Base-by-base conservation (phyloP, 2,329 filamentous ascomycete species). In the Xylaria hypoxylon region DNA sequence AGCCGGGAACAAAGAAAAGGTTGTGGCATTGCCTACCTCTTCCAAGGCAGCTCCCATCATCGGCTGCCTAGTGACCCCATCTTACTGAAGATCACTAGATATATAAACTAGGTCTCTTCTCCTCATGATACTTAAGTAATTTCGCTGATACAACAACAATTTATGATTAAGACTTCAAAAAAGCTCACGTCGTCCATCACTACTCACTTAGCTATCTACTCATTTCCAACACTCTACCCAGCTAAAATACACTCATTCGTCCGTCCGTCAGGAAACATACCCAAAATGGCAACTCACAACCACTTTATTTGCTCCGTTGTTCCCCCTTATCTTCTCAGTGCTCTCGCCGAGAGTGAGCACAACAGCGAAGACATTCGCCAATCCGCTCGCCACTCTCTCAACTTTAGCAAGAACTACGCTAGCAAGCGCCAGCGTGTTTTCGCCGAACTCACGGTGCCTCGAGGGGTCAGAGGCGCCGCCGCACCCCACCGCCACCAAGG, bases 271-370 rank as follows among this genome's bases (percentile, higher is more conserved):
- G 10, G 10, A 19, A 51, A 62, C 42, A 13, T 52, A 68, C 61
- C 35, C 59, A 74, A 68, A 35, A 76, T 75, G 74, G 67, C 74
- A 4, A 38, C 70, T 58, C 66, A 60, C 11, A 63, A 62, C 42
- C 57, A 67, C 51, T 68, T 68, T 59, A 51, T 76, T 62, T 83
- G 80, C 73, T 80, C 76, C 65, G 79, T 83, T 63, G 79, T 85
- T 4, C 83, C 83, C 22, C 83, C 83, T 22, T 80, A 85, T 62
- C 77, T 85, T 11, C 78, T 85, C 24, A 76, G 72, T 35, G 78
- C 77, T 60, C 83, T 85, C 58, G 80, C 80, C 38, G 76, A 81
- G 8, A 76, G 74, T 53, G 80, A 79, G 42, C 68, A 76, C 64
- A 82, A 82, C 42, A 73, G 79, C 2, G 76, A 80, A 2, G 65